phyloP scores from a whole-genome alignment of 2,329 filamentous ascomycete species.

The Bipolaris bicolor region DNA sequence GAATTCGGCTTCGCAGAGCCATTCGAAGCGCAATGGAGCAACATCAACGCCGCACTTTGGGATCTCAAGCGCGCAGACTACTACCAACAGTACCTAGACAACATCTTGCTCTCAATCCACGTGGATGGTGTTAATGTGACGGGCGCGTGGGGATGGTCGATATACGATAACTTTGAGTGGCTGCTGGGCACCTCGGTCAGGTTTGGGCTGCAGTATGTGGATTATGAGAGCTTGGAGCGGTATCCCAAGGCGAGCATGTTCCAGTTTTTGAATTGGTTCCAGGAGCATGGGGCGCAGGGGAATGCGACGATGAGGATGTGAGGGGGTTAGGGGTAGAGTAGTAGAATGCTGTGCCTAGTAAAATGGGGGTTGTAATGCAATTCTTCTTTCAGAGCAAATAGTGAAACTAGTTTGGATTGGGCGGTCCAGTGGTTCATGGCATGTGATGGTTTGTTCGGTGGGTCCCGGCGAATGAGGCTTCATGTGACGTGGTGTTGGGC shows the following conservation, averaged over 20 bases:
- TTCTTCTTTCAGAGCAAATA: too few species aligned
- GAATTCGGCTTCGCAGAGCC: conserved; percentile 54
- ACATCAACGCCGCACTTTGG: conserved; percentile 46
- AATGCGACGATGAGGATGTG: conserved; percentile 38
- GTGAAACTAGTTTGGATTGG: too few species aligned
- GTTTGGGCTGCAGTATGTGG: conserved; percentile 54
- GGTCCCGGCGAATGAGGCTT: conserved; percentile 25
- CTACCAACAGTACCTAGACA: conserved; percentile 52
- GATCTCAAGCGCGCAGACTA: conserved; percentile 52
- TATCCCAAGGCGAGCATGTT: conserved; percentile 53
- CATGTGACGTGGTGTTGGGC: conserved; percentile 26
- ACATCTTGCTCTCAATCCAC: conserved; percentile 47
- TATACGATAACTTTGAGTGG: conserved; percentile 55
- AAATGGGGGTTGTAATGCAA: too few species aligned
- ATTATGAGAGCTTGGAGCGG: conserved; percentile 50
- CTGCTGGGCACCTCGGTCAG: conserved; percentile 43
- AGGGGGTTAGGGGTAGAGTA: background rate
- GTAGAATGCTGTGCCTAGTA: background rate
- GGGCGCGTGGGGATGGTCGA: conserved; percentile 52
- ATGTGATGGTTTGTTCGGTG: conserved; percentile 2
- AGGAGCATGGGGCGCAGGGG: conserved; percentile 34
- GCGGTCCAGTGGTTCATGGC: background rate
- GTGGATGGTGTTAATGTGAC: conserved; percentile 52
- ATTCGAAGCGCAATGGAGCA: conserved; percentile 45
- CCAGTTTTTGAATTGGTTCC: conserved; percentile 53